phyloP scores from a whole-genome alignment of 306 rosid species.

The Dalbergia cultrata region DNA sequence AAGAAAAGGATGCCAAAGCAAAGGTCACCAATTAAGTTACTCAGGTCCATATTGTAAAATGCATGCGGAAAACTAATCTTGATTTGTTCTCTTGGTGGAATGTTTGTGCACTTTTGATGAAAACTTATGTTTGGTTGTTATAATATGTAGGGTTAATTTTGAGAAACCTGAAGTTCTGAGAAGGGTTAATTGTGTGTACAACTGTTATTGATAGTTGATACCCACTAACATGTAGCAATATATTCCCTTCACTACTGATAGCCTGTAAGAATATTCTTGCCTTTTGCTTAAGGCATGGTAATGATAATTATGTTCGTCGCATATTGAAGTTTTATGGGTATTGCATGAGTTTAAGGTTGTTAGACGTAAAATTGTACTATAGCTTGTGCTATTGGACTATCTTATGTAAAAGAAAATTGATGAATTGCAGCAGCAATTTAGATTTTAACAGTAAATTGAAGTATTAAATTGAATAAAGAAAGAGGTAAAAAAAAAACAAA shows the following conservation, averaged over 20 bases:
- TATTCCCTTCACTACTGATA: slow-evolving; percentile 37
- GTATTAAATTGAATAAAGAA: neutral
- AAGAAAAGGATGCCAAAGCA: slow-evolving; percentile 38
- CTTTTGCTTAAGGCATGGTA: slow-evolving; percentile 39
- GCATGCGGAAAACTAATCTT: slow-evolving; percentile 22
- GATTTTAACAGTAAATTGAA: neutral
- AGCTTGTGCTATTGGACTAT: neutral
- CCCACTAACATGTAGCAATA: neutral
- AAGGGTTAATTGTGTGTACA: neutral
- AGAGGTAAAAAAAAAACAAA: neutral
- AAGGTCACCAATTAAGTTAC: slow-evolving; percentile 32
- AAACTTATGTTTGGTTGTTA: slow-evolving; percentile 54
- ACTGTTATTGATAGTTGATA: neutral
- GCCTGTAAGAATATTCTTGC: slow-evolving; percentile 47
- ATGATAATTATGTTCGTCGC: neutral
- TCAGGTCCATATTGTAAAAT: slow-evolving; percentile 18
- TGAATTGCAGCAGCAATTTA: neutral
- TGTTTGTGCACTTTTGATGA: slow-evolving; percentile 41
- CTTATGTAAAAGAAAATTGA: neutral
- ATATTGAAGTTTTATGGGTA: neutral
- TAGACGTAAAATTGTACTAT: neutral
- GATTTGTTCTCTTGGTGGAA: neutral
- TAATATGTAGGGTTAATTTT: too few species aligned
- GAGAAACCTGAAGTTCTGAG: neutral
- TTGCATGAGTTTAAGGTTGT: neutral